A percentile compares a stretch with the other conserved stretches of the same genome.
Conservation (phyloP, 805 yeast genomes). For the Lipomyces kockii region DNA sequence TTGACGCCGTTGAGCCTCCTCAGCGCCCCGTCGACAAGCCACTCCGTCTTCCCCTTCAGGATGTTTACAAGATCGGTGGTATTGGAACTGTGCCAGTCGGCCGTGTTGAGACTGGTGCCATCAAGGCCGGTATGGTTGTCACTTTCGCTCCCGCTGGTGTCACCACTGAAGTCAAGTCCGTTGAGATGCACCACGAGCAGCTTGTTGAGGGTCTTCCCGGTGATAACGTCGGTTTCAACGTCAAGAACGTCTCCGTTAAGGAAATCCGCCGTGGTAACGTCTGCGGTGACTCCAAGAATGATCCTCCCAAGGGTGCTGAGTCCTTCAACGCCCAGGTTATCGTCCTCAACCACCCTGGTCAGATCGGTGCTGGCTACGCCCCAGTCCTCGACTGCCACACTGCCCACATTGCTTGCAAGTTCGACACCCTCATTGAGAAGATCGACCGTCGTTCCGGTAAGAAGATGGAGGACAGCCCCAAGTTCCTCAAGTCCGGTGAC, state of each 20-base stretch:
- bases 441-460: conserved; percentile 94
- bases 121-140: conserved; percentile 90
- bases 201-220: conserved; percentile 82
- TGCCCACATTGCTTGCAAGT: conserved; percentile 89
- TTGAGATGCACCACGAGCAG: conserved; percentile 86
- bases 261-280: conserved; percentile 94
- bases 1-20: conserved; percentile 82
- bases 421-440: conserved; percentile 78
- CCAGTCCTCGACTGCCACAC: conserved; percentile 94
- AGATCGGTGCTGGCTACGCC: conserved; percentile 86
- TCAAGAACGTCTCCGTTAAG: conserved; percentile 87
- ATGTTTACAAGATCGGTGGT: conserved; percentile 93
- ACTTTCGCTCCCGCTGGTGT: conserved; percentile 90
- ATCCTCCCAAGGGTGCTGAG: conserved; percentile 78
- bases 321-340: conserved; percentile 87
- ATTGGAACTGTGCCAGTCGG: conserved; percentile 93
- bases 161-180: conserved; percentile 88
- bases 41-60: conserved; percentile 87
- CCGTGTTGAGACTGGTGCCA: conserved; percentile 90
- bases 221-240: conserved; percentile 90
- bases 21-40: conserved; percentile 83
- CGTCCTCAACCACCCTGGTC: conserved; percentile 91
- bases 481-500: conserved; percentile 95
- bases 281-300: conserved; percentile 87
- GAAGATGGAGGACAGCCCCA: conserved; percentile 85